Conservation (phyloP, 495 filamentous ascomycete species). For the Neurospora sp. region DNA sequence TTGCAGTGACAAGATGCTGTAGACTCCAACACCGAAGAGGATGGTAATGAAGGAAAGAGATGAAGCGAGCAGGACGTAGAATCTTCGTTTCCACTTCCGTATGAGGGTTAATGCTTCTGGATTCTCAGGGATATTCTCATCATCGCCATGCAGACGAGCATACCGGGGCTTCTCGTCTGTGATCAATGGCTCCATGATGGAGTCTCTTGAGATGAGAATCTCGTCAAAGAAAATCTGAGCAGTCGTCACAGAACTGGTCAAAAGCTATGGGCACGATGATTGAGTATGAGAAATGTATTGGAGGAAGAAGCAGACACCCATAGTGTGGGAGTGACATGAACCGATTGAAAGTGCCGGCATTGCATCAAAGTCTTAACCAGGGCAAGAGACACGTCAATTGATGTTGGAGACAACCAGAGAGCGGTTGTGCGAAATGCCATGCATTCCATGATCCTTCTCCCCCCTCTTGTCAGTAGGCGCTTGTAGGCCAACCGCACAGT, state of each 20-base stretch:
- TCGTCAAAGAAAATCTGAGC: neutral
- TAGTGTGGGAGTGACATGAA: neutral
- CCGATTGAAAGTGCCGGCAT: neutral
- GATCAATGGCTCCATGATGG: neutral
- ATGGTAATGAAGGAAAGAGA: neutral
- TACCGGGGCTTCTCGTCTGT: neutral
- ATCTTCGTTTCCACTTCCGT: neutral
- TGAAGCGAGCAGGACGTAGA: constrained; percentile 1
- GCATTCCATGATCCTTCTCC: neutral
- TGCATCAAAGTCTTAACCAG: neutral
- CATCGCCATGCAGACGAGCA: neutral
- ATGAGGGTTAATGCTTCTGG: neutral
- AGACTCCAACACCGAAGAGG: neutral
- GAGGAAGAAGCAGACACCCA: neutral
- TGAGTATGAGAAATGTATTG: neutral
- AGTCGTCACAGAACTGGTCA: neutral
- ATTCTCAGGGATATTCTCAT: neutral
- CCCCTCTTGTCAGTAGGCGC: neutral
- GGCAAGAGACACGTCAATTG: neutral
- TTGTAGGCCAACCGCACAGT: neutral
- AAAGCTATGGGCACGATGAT: neutral
- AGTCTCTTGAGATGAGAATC: neutral
- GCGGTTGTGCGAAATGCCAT: neutral
- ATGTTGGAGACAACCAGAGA: neutral
- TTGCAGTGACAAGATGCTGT: neutral